Conservation (phyloP, 345 rosid genomes). For the Hibiscus syriacus region DNA sequence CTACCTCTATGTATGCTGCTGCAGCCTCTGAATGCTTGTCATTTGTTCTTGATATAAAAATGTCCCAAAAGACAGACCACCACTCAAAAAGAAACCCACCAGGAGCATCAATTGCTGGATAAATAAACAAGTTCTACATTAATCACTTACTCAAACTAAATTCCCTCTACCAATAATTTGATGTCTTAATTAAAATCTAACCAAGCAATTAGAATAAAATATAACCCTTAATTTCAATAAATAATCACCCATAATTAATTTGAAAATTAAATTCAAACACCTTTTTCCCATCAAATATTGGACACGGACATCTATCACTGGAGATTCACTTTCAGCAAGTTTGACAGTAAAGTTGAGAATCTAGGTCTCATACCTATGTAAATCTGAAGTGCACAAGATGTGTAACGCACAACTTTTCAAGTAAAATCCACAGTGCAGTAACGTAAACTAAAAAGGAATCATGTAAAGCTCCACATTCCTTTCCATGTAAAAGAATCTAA, state of each 20-base stretch:
- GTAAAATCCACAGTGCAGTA: not conserved
- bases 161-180: not conserved
- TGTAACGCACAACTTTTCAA: not conserved
- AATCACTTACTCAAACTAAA: not conserved
- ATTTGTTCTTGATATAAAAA: slow-evolving; percentile 91
- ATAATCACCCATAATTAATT: not conserved
- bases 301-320: not conserved
- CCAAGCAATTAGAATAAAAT: not conserved
- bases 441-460: not conserved
- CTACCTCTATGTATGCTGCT: slow-evolving; percentile 92
- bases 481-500: not conserved
- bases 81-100: slow-evolving; percentile 98
- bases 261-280: not conserved
- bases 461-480: not conserved
- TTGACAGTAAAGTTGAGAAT: not conserved
- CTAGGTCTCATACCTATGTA: not conserved
- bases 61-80: slow-evolving; percentile 99
- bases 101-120: slow-evolving; percentile 96
- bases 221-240: not conserved
- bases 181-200: not conserved
- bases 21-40: slow-evolving; percentile 94
- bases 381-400: not conserved
- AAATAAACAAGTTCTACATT: slow-evolving; percentile 6
- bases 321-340: not conserved
- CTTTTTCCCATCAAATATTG: not conserved